Evolutionary conservation across 108 stramenopile species (phyloP).

Genomic region (Aurantiochytrium sp.): DNA sequence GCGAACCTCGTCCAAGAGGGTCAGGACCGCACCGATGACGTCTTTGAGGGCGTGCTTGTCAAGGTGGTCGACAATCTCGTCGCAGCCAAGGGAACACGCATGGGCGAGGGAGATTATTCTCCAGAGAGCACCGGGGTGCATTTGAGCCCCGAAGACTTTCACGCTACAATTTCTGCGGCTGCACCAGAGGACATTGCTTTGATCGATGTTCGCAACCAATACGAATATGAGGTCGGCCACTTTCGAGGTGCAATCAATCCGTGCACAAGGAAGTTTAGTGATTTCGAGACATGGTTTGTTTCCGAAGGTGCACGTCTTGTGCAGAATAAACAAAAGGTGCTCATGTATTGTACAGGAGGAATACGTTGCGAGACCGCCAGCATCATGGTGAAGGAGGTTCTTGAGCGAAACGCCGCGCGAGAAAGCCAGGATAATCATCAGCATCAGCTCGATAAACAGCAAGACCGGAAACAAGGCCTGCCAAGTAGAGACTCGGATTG

Average conservation of each 20-base stretch:
- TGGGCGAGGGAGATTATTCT: not conserved
- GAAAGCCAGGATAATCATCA: not conserved
- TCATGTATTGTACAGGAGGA: conserved; percentile 16
- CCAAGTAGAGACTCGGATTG: not conserved
- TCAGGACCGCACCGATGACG: not conserved
- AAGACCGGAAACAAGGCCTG: not conserved
- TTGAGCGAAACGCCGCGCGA: not conserved
- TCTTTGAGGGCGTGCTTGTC: not conserved
- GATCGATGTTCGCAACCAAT: not conserved
- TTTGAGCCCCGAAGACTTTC: not conserved
- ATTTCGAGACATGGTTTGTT: not conserved
- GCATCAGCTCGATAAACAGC: not conserved
- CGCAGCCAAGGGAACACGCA: not conserved
- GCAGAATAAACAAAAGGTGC: not conserved
- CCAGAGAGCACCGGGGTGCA: not conserved
- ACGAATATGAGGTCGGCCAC: not conserved
- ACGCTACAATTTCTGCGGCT: not conserved
- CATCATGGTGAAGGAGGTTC: not conserved
- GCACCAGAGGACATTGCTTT: not conserved
- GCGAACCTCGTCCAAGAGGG: not conserved
- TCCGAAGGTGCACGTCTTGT: not conserved
- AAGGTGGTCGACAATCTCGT: not conserved
- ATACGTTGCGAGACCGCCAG: not conserved
- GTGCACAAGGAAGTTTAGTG: not conserved
- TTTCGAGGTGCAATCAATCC: not conserved